Percentiles rank a stretch among this genome's conserved stretches.
phyloP scores from a whole-genome alignment of 2,329 filamentous ascomycete species.

The Exophiala aquamarina region DNA sequence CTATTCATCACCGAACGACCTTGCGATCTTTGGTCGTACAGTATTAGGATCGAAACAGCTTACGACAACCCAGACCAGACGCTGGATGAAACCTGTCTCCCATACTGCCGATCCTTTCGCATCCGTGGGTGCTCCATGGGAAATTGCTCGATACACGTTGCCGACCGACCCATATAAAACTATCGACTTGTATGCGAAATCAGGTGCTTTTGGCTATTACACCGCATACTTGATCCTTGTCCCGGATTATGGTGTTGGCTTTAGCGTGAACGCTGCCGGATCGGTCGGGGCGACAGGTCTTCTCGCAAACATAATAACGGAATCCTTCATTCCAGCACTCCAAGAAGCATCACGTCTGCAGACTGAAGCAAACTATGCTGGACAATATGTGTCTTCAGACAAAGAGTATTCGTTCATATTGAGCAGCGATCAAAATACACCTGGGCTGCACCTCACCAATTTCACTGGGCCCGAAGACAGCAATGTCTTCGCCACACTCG shows the following conservation, averaged over 20 bases:
- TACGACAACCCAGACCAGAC: constrained; percentile 38
- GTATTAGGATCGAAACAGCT: constrained; percentile 47
- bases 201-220: constrained; percentile 41
- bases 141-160: constrained; percentile 42
- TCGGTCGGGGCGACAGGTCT: not conserved
- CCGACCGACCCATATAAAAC: constrained; percentile 26
- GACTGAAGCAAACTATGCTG: constrained; percentile 22
- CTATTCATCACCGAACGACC: constrained; percentile 27
- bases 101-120: constrained; percentile 39
- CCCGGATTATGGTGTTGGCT: constrained; percentile 47
- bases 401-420: constrained; percentile 26
- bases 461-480: constrained; percentile 7
- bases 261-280: constrained; percentile 36
- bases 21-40: constrained; percentile 25
- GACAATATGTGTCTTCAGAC: constrained; percentile 32
- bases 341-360: constrained; percentile 26
- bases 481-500: not conserved
- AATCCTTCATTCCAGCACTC: constrained; percentile 33
- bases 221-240: constrained; percentile 35
- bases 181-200: constrained; percentile 41
- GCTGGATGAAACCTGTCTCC: constrained; percentile 47
- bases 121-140: constrained; percentile 49
- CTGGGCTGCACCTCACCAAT: constrained; percentile 17
- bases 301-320: constrained; percentile 27
- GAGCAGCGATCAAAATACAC: constrained; percentile 16